phyloP scores from a whole-genome alignment of 371 early-diverging fungal species.

The Actinomortierella ambigua region DNA sequence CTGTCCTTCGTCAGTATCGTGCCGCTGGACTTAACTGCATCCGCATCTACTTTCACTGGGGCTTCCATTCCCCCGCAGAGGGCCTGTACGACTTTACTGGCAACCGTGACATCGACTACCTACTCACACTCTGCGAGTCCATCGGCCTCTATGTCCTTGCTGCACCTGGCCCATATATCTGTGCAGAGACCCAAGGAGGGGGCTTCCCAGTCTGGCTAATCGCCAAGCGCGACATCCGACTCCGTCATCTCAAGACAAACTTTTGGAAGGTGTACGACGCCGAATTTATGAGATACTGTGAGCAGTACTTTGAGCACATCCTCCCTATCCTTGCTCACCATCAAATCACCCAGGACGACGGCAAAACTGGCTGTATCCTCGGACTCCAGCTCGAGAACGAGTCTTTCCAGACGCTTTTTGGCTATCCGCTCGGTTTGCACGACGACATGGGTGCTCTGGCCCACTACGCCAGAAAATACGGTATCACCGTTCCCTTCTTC shows the following conservation, averaged over 20 bases:
- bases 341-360: constrained; percentile 73
- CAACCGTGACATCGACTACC: constrained; percentile 75
- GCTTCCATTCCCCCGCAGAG: constrained; percentile 79
- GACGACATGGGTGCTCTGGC: constrained; percentile 86
- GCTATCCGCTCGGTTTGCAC: constrained; percentile 74
- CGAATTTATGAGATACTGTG: constrained; percentile 70
- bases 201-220: constrained; percentile 87
- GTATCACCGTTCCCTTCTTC: constrained; percentile 82
- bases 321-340: constrained; percentile 78
- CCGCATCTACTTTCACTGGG: constrained; percentile 93
- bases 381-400: constrained; percentile 87
- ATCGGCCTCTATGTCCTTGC: constrained; percentile 80
- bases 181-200: constrained; percentile 88
- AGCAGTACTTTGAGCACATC: constrained; percentile 75
- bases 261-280: constrained; percentile 74
- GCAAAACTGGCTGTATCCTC: constrained; percentile 71
- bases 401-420: constrained; percentile 65
- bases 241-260: constrained; percentile 74
- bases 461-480: constrained; percentile 76
- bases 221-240: constrained; percentile 73
- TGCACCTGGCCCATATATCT: constrained; percentile 89
- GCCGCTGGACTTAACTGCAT: constrained; percentile 79
- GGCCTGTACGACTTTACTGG: constrained; percentile 82
- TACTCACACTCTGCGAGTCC: constrained; percentile 76
- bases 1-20: constrained; percentile 69